phyloP scores from a whole-genome alignment of 805 yeast species.

The Grigorovia yakushimaensis region DNA sequence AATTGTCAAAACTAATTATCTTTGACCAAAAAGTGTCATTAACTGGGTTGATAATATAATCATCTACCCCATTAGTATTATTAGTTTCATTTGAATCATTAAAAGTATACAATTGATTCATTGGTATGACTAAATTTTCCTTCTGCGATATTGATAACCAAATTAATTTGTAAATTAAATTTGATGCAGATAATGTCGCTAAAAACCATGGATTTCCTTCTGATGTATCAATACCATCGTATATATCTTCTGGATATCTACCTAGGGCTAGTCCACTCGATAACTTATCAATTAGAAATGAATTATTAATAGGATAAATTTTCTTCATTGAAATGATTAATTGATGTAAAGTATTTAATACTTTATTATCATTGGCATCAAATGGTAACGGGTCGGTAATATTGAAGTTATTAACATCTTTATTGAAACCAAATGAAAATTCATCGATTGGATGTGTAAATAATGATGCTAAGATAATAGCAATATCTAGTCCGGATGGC shows the following conservation, averaged over 20 bases:
- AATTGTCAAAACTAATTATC: slow-evolving; percentile 5
- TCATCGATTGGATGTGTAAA: slow-evolving; percentile 37
- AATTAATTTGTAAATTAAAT: slow-evolving; percentile 47
- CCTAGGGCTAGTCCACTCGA: slow-evolving; percentile 60
- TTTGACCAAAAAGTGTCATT: slow-evolving; percentile 20
- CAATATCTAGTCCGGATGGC: slow-evolving; percentile 65
- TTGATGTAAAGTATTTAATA: slow-evolving; percentile 54
- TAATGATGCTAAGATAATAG: slow-evolving; percentile 41
- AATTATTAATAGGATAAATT: slow-evolving; percentile 66
- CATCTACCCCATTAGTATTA: too few relatives aligned
- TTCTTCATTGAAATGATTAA: slow-evolving; percentile 59
- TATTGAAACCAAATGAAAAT: not conserved
- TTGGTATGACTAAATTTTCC: slow-evolving; percentile 36
- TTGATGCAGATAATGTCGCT: slow-evolving; percentile 61
- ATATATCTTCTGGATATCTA: slow-evolving; percentile 86
- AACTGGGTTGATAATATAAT: slow-evolving; percentile 6
- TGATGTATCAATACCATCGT: slow-evolving; percentile 60
- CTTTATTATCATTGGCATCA: slow-evolving; percentile 45
- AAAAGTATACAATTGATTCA: not conserved
- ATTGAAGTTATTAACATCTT: too few relatives aligned
- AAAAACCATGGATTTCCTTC: slow-evolving; percentile 95
- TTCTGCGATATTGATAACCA: slow-evolving; percentile 33
- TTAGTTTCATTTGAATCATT: too few relatives aligned
- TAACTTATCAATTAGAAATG: slow-evolving; percentile 32
- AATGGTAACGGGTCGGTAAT: slow-evolving; percentile 39